Conservation (phyloP, 495 filamentous ascomycete species). For the Penicillium egyptiacum region DNA sequence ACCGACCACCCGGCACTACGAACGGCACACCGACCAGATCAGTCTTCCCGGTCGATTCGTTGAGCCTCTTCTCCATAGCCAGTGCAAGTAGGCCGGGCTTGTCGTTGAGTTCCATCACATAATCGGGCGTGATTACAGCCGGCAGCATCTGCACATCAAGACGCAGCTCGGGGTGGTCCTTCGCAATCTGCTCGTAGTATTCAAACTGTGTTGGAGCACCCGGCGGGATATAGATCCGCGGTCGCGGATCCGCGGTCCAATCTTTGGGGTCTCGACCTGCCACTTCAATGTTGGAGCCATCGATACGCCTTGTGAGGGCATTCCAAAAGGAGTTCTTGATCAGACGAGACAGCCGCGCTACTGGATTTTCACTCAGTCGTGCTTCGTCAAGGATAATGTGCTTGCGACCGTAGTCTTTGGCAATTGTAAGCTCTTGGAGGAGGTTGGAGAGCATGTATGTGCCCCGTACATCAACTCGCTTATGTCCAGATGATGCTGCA, state of each 20-base stretch:
- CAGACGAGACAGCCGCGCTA: slow-evolving; percentile 77
- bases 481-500: slow-evolving; percentile 79
- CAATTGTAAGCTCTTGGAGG: slow-evolving; percentile 87
- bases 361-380: slow-evolving; percentile 87
- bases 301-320: slow-evolving; percentile 81
- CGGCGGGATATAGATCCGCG: slow-evolving; percentile 87
- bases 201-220: slow-evolving; percentile 82
- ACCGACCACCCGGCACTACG: slow-evolving; percentile 91
- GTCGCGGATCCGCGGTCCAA: slow-evolving; percentile 82
- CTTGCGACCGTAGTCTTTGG: slow-evolving; percentile 79
- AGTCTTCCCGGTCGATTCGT: slow-evolving; percentile 63
- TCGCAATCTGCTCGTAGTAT: slow-evolving; percentile 79
- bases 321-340: slow-evolving; percentile 90
- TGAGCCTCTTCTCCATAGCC: slow-evolving; percentile 74
- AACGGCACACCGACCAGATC: slow-evolving; percentile 82
- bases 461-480: slow-evolving; percentile 80
- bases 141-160: slow-evolving; percentile 82
- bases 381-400: slow-evolving; percentile 84
- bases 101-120: slow-evolving; percentile 69
- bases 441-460: slow-evolving; percentile 96
- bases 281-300: slow-evolving; percentile 80
- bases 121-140: slow-evolving; percentile 68
- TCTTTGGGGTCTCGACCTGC: slow-evolving; percentile 88
- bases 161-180: slow-evolving; percentile 72
- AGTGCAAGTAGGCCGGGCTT: slow-evolving; percentile 88